Base-by-base conservation (phyloP, 1,284 basidiomycete species). In the Trichosporon sp. region DNA sequence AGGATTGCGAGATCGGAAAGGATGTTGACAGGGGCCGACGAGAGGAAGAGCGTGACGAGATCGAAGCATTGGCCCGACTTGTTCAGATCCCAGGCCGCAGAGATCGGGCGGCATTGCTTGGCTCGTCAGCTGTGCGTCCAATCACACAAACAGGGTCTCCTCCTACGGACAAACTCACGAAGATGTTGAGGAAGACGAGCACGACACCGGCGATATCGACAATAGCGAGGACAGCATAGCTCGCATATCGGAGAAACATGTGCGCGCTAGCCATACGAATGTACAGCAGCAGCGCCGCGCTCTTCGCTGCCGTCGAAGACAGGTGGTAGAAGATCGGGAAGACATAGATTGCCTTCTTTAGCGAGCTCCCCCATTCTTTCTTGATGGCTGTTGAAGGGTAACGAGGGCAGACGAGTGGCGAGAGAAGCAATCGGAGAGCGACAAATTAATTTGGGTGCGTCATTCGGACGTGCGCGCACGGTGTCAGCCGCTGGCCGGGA, bases 281-380 rank as follows among this genome's bases (percentile, higher is more conserved):
- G 71, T 80, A 80, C 31, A 80, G 75, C 16, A 79, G 62, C 27
- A 80, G 69, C 56, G 78, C 76, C 4, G 76, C 75, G 5, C 77
- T 72, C 64, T 80, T 80, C 58, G 77, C 78, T 1, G 73, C 69
- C 76, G 77, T 78, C 27, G 77, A 63, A 10, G 72, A 71, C 6
- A 78, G 78, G 61, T 78, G 74, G 69, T 79, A 80, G 61, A 78
- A 72, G 44, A 79, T 70, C 25, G 76, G 77, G 61, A 79, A 79
- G 59, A 73, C 70, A 66, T 79, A 80, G 37, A 74, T 67, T 58
- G 69, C 31, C 56, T 65, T 68, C 64, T 74, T 73, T 32, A 77
- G 70, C 4, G 71, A 33, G 0, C 33, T 32, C 13, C 57, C 25
- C 70, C 68, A 70, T 56, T 68, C 59, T 13, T 65, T 34, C n/a